phyloP scores from a whole-genome alignment of 805 yeast genomes.

The Saturnispora sekii region DNA sequence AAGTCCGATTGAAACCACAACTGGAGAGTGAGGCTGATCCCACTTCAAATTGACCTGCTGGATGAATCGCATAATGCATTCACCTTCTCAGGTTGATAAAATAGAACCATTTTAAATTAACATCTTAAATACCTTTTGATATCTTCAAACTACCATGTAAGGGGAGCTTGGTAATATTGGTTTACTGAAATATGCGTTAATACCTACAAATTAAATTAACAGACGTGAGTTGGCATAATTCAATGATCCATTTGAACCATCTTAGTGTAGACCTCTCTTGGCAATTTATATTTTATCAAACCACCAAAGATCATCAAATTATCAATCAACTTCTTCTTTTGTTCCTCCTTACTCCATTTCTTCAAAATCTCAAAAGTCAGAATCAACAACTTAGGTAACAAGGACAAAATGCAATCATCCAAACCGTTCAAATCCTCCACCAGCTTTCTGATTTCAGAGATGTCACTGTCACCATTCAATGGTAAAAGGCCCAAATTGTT shows the following conservation, averaged over 20 bases:
- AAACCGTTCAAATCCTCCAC: slow-evolving; percentile 50
- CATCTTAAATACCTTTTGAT: too few relatives aligned
- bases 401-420: slow-evolving; percentile 66
- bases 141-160: too few relatives aligned
- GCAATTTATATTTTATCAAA: slow-evolving; percentile 88
- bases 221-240: slow-evolving; percentile 2
- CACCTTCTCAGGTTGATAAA: too few relatives aligned
- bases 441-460: slow-evolving; percentile 55
- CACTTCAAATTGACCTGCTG: too few relatives aligned
- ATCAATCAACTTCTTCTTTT: slow-evolving; percentile 49
- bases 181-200: too few relatives aligned
- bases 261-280: slow-evolving; percentile 63
- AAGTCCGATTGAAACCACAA: too few relatives aligned
- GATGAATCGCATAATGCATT: too few relatives aligned
- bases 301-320: slow-evolving; percentile 94
- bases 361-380: slow-evolving; percentile 72
- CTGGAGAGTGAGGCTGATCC: too few relatives aligned
- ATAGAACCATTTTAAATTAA: too few relatives aligned
- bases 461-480: slow-evolving; percentile 36
- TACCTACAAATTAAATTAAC: too few relatives aligned
- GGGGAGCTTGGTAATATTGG: too few relatives aligned
- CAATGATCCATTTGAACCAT: neutral
- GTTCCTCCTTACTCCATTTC: slow-evolving; percentile 13
- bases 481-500: slow-evolving; percentile 62
- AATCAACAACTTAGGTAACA: slow-evolving; percentile 69